phyloP scores from a whole-genome alignment of 108 stramenopile genomes.

The Nitzschia palea region DNA sequence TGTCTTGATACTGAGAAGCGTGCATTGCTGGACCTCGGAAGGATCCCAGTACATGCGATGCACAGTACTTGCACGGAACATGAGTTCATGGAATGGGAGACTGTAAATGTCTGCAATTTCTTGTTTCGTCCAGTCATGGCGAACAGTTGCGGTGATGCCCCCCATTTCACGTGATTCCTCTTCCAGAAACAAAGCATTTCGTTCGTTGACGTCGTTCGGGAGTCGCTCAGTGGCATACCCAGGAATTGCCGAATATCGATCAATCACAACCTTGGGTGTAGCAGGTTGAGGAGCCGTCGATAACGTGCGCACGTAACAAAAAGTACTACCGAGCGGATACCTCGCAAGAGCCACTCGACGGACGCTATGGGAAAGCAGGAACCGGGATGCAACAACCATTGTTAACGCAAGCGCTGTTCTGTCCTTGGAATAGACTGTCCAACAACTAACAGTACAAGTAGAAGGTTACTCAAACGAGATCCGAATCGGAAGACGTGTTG shows the following conservation, averaged over 20 bases:
- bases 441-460: too few relatives aligned
- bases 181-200: constrained; percentile 69
- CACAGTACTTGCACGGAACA: constrained; percentile 91
- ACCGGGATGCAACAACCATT: background rate
- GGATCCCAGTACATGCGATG: constrained; percentile 98
- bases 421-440: too few relatives aligned
- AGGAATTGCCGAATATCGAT: constrained; percentile 22
- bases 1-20: constrained; percentile 95
- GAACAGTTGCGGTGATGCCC: constrained; percentile 70
- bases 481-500: too few relatives aligned
- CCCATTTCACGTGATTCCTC: constrained; percentile 73
- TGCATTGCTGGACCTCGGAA: constrained; percentile 96
- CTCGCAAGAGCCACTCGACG: background rate
- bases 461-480: too few relatives aligned
- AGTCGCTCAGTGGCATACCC: constrained; percentile 23
- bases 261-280: constrained; percentile 17
- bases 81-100: constrained; percentile 94
- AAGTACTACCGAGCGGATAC: background rate
- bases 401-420: too few relatives aligned
- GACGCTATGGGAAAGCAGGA: background rate
- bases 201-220: constrained; percentile 75
- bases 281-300: constrained; percentile 28
- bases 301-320: background rate
- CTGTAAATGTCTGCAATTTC: constrained; percentile 91
- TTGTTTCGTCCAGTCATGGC: constrained; percentile 91